These are phyloP conservation scores for Sophora flavescens DNA, from an alignment of 306 rosid genomes.

Conservation along the genomic window DNA sequence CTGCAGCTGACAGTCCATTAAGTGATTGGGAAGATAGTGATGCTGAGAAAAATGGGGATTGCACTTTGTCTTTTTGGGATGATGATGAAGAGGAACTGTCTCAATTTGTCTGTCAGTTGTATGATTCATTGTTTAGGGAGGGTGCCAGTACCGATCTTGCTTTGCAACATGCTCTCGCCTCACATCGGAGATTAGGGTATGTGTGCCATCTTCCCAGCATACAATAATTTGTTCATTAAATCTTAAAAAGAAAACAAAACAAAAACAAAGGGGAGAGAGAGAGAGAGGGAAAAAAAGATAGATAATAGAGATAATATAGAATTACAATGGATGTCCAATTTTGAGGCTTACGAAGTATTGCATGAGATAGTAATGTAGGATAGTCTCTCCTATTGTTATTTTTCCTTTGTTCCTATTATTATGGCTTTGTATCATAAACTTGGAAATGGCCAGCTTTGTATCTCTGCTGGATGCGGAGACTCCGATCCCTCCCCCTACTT, in stretches of 20 bases:
- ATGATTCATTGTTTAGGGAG: conserved; percentile 84
- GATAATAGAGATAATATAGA: conserved; percentile 1
- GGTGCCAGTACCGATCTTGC: conserved; percentile 76
- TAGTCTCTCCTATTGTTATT: not conserved
- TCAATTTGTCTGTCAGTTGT: conserved; percentile 76
- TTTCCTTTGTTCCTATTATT: not conserved
- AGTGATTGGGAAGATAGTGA: conserved; percentile 99
- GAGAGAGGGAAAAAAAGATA: not conserved
- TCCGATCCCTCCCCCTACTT: not conserved
- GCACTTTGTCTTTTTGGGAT: conserved; percentile 60
- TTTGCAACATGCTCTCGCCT: conserved; percentile 80
- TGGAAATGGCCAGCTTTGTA: not conserved
- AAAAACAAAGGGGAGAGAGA: not conserved
- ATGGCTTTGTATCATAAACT: conserved; percentile 20
- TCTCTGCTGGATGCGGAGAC: not conserved
- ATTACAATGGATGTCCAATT: conserved; percentile 52
- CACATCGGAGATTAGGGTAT: conserved; percentile 84
- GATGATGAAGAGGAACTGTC: conserved; percentile 88
- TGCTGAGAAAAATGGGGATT: conserved; percentile 64
- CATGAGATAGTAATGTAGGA: not conserved
- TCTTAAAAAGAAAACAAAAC: conserved; percentile 31
- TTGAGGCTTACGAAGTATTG: conserved; percentile 53
- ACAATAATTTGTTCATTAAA: conserved; percentile 52
- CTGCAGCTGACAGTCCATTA: conserved; percentile 69
- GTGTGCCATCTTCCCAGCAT: conserved; percentile 79